Conservation (phyloP, 2,329 filamentous ascomycete genomes). For the Chaetomium sp. region DNA sequence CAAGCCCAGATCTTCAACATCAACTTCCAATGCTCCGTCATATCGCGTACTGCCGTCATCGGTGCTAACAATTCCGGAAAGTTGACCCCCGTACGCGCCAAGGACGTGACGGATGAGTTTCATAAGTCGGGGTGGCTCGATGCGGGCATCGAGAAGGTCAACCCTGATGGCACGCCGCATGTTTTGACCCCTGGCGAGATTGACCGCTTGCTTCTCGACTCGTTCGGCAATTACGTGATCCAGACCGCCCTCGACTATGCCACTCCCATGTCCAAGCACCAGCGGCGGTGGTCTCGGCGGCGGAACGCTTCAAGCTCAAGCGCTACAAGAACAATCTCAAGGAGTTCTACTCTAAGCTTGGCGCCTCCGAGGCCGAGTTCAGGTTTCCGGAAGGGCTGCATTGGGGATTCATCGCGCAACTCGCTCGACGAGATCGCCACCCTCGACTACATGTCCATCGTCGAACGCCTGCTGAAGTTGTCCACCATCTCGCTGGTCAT, state of each 20-base stretch:
- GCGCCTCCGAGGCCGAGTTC: too few relatives aligned
- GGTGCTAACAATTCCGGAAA: constrained; percentile 99
- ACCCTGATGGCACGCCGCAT: too few relatives aligned
- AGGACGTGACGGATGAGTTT: too few relatives aligned
- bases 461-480: constrained; percentile 90
- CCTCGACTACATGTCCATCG: constrained; percentile 76
- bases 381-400: too few relatives aligned
- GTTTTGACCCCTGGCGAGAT: constrained; percentile 74
- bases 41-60: constrained; percentile 99
- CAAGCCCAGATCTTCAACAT: constrained; percentile 90
- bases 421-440: constrained; percentile 84
- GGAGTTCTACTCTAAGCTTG: too few relatives aligned
- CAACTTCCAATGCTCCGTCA: constrained; percentile 96
- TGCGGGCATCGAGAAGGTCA: too few relatives aligned
- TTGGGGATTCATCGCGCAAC: too few relatives aligned
- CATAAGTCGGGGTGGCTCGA: too few relatives aligned
- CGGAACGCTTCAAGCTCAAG: too few relatives aligned
- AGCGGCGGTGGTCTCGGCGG: too few relatives aligned
- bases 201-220: constrained; percentile 85
- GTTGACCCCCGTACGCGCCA: too few relatives aligned
- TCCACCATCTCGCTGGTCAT: constrained; percentile 94
- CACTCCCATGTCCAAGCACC: constrained; percentile 70
- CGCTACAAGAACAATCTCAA: too few relatives aligned
- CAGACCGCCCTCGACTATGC: constrained; percentile 92
- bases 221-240: constrained; percentile 96